Conservation (phyloP, 495 filamentous ascomycete genomes). For the Letharia columbiana region DNA sequence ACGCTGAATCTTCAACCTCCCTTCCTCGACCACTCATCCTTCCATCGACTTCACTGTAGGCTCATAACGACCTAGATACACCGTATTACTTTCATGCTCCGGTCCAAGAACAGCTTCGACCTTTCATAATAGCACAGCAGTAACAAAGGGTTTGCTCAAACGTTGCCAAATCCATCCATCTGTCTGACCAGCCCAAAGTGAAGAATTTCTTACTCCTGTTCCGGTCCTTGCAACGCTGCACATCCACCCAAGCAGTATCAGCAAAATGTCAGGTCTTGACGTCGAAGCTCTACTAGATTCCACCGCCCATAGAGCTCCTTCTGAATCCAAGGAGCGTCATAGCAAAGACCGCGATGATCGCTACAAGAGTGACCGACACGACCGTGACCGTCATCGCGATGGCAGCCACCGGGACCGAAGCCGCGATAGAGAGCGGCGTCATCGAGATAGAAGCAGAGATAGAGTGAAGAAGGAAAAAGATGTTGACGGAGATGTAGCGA, state of each 20-base stretch:
- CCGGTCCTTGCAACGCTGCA: slow-evolving; percentile 17
- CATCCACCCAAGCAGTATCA: slow-evolving; percentile 22
- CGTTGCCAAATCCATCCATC: slow-evolving; percentile 19
- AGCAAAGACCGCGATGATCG: slow-evolving; percentile 50
- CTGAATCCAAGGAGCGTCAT: slow-evolving; percentile 44
- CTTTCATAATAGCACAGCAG: slow-evolving; percentile 1
- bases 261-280: slow-evolving; percentile 77
- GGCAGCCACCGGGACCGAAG: slow-evolving; percentile 41
- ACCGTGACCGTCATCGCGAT: slow-evolving; percentile 46
- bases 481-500: slow-evolving; percentile 54
- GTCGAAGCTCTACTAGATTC: slow-evolving; percentile 92
- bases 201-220: slow-evolving; percentile 32
- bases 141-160: slow-evolving; percentile 27
- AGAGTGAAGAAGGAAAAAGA: slow-evolving; percentile 53
- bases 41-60: neutral
- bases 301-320: slow-evolving; percentile 55
- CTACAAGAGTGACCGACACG: slow-evolving; percentile 40
- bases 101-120: neutral
- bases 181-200: slow-evolving; percentile 45
- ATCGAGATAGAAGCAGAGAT: slow-evolving; percentile 55
- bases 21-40: neutral
- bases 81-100: neutral
- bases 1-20: neutral
- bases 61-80: neutral
- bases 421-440: slow-evolving; percentile 52